Evolutionary conservation across 768 basidiomycete species (phyloP).

Genomic region (Paxillus rubicundulus): DNA sequence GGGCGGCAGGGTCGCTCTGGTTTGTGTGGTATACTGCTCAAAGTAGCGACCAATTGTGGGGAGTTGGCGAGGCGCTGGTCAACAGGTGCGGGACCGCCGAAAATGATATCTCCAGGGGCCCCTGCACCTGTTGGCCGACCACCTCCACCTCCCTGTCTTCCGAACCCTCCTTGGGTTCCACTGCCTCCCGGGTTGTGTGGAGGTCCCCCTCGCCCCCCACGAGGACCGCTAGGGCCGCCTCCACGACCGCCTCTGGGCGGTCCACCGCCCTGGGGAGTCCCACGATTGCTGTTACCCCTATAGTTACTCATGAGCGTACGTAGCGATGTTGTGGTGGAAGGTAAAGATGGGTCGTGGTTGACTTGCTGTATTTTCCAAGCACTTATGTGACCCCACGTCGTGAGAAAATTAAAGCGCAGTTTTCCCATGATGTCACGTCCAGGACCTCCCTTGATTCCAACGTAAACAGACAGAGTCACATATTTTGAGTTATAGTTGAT

Average conservation of each 20-base stretch:
- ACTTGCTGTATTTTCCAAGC: neutral
- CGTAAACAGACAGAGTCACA: too few species aligned
- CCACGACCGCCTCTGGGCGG: slow-evolving; percentile 9
- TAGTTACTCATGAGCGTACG: neutral
- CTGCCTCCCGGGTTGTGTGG: slow-evolving; percentile 1
- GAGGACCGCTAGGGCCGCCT: slow-evolving; percentile 9
- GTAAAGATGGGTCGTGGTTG: neutral
- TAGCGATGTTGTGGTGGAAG: neutral
- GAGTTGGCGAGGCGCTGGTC: slow-evolving; percentile 32
- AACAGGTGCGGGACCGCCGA: slow-evolving; percentile 32
- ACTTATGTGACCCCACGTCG: neutral
- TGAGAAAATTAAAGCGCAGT: too few species aligned
- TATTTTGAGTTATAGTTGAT: too few species aligned
- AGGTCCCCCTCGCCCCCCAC: neutral
- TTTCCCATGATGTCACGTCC: too few species aligned
- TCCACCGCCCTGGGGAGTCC: slow-evolving; percentile 8
- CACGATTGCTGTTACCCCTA: slow-evolving; percentile 8
- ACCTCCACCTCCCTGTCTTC: slow-evolving; percentile 23
- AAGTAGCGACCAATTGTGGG: slow-evolving; percentile 26
- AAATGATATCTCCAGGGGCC: slow-evolving; percentile 25
- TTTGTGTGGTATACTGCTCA: slow-evolving; percentile 29
- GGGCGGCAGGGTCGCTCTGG: slow-evolving; percentile 45
- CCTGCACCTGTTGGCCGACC: slow-evolving; percentile 27
- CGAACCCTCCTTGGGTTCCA: slow-evolving; percentile 6
- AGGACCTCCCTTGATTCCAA: too few species aligned